Percentiles rank a stretch among this genome's conserved stretches.
Evolutionary conservation across 73 alveolate species (phyloP).

Genomic region (Paraurostyla sp.): DNA sequence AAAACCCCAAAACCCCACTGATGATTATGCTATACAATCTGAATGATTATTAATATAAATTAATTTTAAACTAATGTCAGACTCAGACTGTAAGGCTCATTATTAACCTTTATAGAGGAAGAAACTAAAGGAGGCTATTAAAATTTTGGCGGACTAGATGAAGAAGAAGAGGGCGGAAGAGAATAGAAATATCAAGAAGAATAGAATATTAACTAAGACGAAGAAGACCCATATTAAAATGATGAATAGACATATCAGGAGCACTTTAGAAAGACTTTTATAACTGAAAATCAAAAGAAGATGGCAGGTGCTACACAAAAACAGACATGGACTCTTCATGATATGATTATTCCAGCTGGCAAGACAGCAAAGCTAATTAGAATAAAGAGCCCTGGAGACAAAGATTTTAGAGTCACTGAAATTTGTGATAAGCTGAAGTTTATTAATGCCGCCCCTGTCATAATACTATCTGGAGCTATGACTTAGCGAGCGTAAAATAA

Average conservation of each 20-base stretch:
- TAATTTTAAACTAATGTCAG: too few species aligned
- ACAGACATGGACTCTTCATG: constrained; percentile 91
- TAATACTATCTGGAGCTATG: constrained; percentile 95
- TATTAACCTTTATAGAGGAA: too few species aligned
- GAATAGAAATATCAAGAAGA: neutral
- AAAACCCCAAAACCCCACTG: too few species aligned
- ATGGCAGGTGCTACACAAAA: constrained; percentile 65
- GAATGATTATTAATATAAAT: too few species aligned
- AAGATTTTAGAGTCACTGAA: constrained; percentile 87
- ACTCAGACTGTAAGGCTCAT: too few species aligned
- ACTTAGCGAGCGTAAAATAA: constrained; percentile 69
- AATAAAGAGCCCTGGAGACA: constrained; percentile 85
- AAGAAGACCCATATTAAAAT: constrained; percentile 69
- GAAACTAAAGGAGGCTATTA: constrained; percentile 29
- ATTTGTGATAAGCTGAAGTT: constrained; percentile 89
- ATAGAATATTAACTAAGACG: neutral
- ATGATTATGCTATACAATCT: too few species aligned
- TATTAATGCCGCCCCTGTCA: constrained; percentile 89
- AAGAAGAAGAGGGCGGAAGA: neutral
- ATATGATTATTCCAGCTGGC: constrained; percentile 97
- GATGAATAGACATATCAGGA: constrained; percentile 74
- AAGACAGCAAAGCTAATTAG: constrained; percentile 93
- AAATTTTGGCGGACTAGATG: constrained; percentile 13
- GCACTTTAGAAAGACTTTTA: constrained; percentile 77
- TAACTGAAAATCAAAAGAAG: constrained; percentile 69